phyloP scores from a whole-genome alignment of 495 filamentous ascomycete species.

The Aspergillus campestris region DNA sequence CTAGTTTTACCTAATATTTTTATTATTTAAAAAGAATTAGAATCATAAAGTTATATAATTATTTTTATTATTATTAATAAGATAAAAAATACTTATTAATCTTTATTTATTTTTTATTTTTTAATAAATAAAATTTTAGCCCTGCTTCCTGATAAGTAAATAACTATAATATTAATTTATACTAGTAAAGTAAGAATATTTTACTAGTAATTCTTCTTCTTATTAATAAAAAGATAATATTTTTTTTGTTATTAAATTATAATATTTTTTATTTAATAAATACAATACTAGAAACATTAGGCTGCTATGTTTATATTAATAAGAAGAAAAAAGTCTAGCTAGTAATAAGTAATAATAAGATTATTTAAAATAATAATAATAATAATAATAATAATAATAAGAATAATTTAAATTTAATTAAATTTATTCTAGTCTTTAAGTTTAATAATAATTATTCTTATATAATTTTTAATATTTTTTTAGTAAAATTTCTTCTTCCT shows the following conservation, averaged over 20 bases:
- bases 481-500: not conserved
- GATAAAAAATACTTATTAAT: not conserved
- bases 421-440: not conserved
- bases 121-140: not conserved
- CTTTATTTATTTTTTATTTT: not conserved
- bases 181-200: not conserved
- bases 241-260: conserved; percentile 6
- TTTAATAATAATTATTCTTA: not conserved
- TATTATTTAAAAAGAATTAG: too few species aligned
- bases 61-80: not conserved
- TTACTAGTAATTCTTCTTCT: not conserved
- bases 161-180: not conserved
- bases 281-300: not conserved
- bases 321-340: not conserved
- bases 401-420: not conserved
- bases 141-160: too few species aligned
- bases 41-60: too few species aligned
- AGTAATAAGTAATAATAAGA: not conserved
- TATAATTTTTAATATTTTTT: not conserved
- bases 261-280: not conserved
- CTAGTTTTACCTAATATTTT: too few species aligned
- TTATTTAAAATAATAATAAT: not conserved
- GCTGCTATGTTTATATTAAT: not conserved
- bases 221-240: too few species aligned
- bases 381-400: not conserved